These are phyloP conservation scores for Mallotus japonicus DNA, from an alignment of 441 rosid genomes.

Conservation along the genomic window DNA sequence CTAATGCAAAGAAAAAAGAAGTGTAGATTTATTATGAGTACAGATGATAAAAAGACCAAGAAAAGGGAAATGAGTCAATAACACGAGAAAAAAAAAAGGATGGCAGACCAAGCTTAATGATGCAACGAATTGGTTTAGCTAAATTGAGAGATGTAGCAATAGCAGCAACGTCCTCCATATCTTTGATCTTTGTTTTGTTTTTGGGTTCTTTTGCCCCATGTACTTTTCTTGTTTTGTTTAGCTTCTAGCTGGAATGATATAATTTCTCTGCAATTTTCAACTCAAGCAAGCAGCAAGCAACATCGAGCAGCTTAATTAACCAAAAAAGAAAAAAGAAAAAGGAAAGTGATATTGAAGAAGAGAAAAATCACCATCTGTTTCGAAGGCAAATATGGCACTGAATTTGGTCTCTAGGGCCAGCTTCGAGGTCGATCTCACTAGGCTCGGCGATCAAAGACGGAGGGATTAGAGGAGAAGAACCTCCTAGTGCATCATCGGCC, in stretches of 20 bases:
- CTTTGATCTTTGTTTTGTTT: not conserved
- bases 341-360: not conserved
- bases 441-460: conserved; percentile 70
- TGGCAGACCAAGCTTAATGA: conserved; percentile 75
- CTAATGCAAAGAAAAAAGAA: too few species aligned
- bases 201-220: too few species aligned
- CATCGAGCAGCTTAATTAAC: not conserved
- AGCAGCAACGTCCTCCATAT: conserved; percentile 26
- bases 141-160: conserved; percentile 3
- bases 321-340: not conserved
- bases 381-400: conserved; percentile 99
- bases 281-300: not conserved
- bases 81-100: not conserved
- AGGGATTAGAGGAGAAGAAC: conserved; percentile 71
- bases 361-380: conserved; percentile 70
- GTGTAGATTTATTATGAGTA: not conserved
- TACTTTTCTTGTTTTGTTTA: too few species aligned
- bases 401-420: conserved; percentile 91
- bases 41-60: not conserved
- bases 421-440: conserved; percentile 95
- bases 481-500: conserved; percentile 52
- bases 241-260: conserved; percentile 10
- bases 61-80: not conserved
- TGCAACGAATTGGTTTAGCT: conserved; percentile 67
- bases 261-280: not conserved